phyloP scores from a whole-genome alignment of 176 grass and related monocot genomes.

The Aegilops sharonensis region DNA sequence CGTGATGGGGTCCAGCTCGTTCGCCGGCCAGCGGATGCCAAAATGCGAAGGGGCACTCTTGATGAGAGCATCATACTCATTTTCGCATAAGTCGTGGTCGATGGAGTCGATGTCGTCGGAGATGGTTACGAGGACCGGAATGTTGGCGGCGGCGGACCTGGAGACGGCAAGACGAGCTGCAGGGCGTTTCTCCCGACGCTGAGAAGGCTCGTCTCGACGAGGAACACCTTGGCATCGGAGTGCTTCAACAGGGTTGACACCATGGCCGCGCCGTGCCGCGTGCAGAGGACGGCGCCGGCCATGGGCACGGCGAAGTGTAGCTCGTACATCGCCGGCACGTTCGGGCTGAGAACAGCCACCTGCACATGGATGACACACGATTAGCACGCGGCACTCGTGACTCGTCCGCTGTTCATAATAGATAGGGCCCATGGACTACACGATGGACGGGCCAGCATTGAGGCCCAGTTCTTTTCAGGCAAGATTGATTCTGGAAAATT shows the following conservation, averaged over 20 bases:
- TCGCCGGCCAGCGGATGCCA: conserved; percentile 41
- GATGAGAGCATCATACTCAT: conserved; percentile 44
- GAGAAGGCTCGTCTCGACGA: conserved; percentile 46
- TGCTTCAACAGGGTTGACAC: conserved; percentile 31
- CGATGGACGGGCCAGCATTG: not conserved
- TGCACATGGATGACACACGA: not conserved
- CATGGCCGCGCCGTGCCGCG: conserved; percentile 34
- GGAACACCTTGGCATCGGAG: conserved; percentile 55
- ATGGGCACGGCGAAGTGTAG: conserved; percentile 61
- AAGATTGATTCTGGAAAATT: too few relatives aligned
- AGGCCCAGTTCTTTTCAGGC: too few relatives aligned
- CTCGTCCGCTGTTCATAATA: not conserved
- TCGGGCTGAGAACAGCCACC: conserved; percentile 47
- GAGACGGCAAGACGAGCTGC: not conserved
- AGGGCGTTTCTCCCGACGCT: conserved; percentile 21
- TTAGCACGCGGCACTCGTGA: not conserved
- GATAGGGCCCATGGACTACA: not conserved
- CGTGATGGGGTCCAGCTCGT: conserved; percentile 43
- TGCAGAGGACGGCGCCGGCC: conserved; percentile 52
- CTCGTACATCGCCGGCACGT: conserved; percentile 54
- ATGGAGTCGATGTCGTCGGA: not conserved
- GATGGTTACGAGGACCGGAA: conserved; percentile 31
- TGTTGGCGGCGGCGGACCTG: not conserved
- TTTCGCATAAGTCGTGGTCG: not conserved
- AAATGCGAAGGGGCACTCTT: not conserved